phyloP scores from a whole-genome alignment of 1,284 basidiomycete species.

The Sporisorium scitamineum region DNA sequence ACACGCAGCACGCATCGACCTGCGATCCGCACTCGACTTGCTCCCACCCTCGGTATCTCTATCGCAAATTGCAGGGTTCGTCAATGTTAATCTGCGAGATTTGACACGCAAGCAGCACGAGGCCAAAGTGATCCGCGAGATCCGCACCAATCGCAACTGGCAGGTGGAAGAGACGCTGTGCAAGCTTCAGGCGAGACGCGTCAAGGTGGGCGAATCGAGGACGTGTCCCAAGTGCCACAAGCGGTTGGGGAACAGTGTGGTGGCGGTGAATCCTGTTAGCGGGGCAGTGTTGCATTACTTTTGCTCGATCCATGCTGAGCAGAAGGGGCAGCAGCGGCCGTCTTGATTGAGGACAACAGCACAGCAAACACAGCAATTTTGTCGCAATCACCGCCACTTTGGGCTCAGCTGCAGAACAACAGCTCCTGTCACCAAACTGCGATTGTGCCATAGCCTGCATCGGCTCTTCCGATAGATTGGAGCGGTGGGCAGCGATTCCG shows the following conservation, averaged over 20 bases:
- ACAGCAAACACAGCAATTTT: neutral
- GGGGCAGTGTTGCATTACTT: constrained; percentile 66
- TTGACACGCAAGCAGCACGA: constrained; percentile 40
- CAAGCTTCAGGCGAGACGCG: constrained; percentile 80
- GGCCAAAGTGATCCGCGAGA: constrained; percentile 74
- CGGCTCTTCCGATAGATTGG: neutral
- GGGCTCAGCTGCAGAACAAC: neutral
- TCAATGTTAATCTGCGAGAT: constrained; percentile 47
- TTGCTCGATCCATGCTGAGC: constrained; percentile 50
- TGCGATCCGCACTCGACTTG: constrained; percentile 82
- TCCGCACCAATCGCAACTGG: constrained; percentile 79
- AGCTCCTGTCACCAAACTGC: neutral
- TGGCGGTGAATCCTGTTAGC: constrained; percentile 78
- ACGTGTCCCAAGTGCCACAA: constrained; percentile 97
- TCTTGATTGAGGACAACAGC: constrained; percentile 2
- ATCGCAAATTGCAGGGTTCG: constrained; percentile 81
- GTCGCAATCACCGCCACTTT: neutral
- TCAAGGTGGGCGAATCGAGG: constrained; percentile 86
- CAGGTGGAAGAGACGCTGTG: constrained; percentile 80
- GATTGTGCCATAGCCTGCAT: neutral
- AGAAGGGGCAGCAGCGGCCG: constrained; percentile 26
- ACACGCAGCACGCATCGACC: constrained; percentile 83
- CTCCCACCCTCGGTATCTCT: constrained; percentile 88
- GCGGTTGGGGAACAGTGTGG: constrained; percentile 90
- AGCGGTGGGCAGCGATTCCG: neutral